These are phyloP conservation scores for Melaleuca quinquenervia DNA, from an alignment of 345 rosid genomes.

Conservation along the genomic window DNA sequence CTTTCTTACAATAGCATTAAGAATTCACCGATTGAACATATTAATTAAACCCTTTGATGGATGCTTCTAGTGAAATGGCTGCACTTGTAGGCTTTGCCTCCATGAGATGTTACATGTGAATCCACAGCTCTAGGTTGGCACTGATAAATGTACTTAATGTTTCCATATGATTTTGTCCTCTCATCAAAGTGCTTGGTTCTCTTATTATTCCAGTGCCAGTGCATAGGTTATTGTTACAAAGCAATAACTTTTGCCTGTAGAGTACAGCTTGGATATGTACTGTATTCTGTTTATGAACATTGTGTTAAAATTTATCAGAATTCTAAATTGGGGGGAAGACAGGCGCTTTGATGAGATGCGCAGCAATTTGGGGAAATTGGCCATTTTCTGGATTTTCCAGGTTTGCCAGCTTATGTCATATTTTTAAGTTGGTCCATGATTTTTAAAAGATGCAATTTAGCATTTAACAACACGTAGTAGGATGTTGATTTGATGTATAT, in stretches of 20 bases:
- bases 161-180: background rate
- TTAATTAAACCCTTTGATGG: background rate
- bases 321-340: slow-evolving; percentile 93
- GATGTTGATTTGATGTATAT: background rate
- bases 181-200: background rate
- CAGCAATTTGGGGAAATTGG: slow-evolving; percentile 49
- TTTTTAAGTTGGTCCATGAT: background rate
- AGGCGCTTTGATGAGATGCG: slow-evolving; percentile 87
- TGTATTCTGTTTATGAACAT: background rate
- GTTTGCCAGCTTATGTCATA: slow-evolving; percentile 11
- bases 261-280: background rate
- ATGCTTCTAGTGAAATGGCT: background rate
- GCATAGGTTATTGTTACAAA: background rate
- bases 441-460: background rate
- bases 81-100: background rate
- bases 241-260: background rate
- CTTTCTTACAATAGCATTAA: background rate
- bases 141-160: background rate
- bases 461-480: background rate
- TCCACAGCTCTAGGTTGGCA: background rate
- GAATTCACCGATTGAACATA: background rate
- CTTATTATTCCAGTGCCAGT: background rate
- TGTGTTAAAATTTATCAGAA: slow-evolving; percentile 28
- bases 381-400: slow-evolving; percentile 84
- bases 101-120: background rate